Evolutionary conservation across 1,284 basidiomycete genomes (phyloP), one percentile per base, ranked within the genome.

Genomic region (Trichosporon coremiiforme): DNA sequence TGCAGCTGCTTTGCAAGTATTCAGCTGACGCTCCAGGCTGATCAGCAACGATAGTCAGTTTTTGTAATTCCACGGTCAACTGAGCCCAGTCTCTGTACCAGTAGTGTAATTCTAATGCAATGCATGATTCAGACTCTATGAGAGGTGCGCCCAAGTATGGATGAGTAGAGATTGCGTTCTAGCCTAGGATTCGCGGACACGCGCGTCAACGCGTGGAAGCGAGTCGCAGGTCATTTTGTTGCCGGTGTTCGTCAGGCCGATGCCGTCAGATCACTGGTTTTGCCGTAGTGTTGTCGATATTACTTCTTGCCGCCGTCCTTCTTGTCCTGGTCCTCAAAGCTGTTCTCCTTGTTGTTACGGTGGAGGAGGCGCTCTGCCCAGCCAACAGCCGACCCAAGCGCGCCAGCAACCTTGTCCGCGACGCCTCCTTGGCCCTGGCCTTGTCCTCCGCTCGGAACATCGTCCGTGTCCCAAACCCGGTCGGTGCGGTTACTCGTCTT

Each of bases 311-410:
- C 25, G 25, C 25, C 45, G 62, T 70, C 62, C 62, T 64, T 31
- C 45, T 65, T 33, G 62, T 33, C 50, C 64, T 65, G 41, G 45
- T 45, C 65, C 65, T 62, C 57, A n/a, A 62, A 62, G 57, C 57
- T 62, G 29, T 66, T 50, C 55, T 71, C 67, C n/a, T 67, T 70
- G 36, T 25, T 25, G 25, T 68, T 66, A 20, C 70, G 67, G 33
- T 79, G 77, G 20, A 78, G 71, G 29, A 78, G 60, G 10, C 75
- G 68, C 64, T 82, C 80, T 1, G 75, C 75, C 75, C 76, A 82
- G 25, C 79, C 79, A 20, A 82, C 68, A 25, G 75, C 79, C 15
- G 77, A 75, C 33, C 80, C 80, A 9, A 82, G 70, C 4, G 74
- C 78, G 35, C 75, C 74, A 35, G 77, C 79, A 13, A 80, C 69